A percentile compares a stretch with the other conserved stretches of the same genome.
phyloP scores from a whole-genome alignment of 768 basidiomycete genomes.

The Lactifluus subvellereus region DNA sequence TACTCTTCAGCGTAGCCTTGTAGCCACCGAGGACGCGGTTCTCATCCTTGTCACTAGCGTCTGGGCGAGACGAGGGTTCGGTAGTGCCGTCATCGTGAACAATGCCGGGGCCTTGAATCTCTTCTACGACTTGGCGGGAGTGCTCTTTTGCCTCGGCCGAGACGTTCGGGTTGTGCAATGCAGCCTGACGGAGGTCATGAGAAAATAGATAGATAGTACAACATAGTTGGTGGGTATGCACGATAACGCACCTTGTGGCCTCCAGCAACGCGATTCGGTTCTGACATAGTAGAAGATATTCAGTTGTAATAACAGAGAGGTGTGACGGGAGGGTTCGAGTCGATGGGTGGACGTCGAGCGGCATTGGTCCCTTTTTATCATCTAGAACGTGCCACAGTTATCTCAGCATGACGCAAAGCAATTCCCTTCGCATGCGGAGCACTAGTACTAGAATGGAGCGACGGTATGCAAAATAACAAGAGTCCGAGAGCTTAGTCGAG shows the following conservation, averaged over 20 bases:
- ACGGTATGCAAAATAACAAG: neutral
- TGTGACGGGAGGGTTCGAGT: neutral
- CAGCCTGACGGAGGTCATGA: conserved; percentile 21
- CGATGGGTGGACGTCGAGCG: neutral
- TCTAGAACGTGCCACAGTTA: neutral
- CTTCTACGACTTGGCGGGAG: conserved; percentile 27
- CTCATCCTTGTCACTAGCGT: conserved; percentile 23
- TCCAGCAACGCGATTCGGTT: conserved; percentile 1
- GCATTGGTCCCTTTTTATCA: neutral
- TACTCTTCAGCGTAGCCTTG: conserved; percentile 30
- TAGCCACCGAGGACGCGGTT: conserved; percentile 28
- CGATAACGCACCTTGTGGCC: neutral
- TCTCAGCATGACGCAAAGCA: conserved; percentile 8
- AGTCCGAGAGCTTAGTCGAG: no score
- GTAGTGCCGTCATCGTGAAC: conserved; percentile 8
- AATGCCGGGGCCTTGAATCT: conserved; percentile 20
- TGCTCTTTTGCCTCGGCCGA: conserved; percentile 32
- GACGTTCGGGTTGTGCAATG: conserved; percentile 31
- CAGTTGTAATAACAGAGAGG: no score
- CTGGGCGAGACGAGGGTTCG: neutral
- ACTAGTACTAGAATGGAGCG: neutral
- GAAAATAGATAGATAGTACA: neutral
- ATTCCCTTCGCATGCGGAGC: neutral
- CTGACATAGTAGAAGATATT: neutral
- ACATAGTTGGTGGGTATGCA: no score